A percentile compares a stretch with the other conserved stretches of the same genome.
These are phyloP conservation scores for Lipomyces yamanashiensis DNA, from an alignment of 805 yeast species.

Conservation along the genomic window DNA sequence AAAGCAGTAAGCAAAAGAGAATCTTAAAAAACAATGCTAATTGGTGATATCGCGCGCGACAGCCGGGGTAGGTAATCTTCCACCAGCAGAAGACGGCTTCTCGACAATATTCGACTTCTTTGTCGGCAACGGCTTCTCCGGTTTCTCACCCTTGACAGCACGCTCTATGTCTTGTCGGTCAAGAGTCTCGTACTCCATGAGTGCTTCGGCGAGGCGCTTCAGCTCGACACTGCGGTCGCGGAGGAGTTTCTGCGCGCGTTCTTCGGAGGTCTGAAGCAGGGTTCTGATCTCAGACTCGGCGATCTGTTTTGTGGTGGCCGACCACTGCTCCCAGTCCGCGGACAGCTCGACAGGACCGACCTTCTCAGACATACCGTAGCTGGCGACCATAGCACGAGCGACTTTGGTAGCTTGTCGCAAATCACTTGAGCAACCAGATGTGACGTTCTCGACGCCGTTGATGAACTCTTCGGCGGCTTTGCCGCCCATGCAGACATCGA, in stretches of 20 bases:
- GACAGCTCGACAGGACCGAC: slow-evolving; percentile 91
- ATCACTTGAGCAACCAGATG: slow-evolving; percentile 94
- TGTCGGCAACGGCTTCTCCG: slow-evolving; percentile 19
- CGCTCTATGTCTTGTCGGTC: slow-evolving; percentile 88
- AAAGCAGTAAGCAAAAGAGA: not conserved
- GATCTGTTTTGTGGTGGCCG: slow-evolving; percentile 79
- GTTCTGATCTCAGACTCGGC: slow-evolving; percentile 92
- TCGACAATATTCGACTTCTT: slow-evolving; percentile 4
- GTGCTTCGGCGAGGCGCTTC: slow-evolving; percentile 86
- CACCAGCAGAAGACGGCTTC: slow-evolving; percentile 14
- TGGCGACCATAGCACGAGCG: slow-evolving; percentile 96
- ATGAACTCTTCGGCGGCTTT: slow-evolving; percentile 94
- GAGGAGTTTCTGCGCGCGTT: slow-evolving; percentile 74
- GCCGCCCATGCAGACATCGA: slow-evolving; percentile 99
- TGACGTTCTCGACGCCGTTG: slow-evolving; percentile 89
- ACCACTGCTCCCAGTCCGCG: slow-evolving; percentile 95
- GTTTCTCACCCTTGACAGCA: slow-evolving; percentile 76
- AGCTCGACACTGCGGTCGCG: slow-evolving; percentile 68
- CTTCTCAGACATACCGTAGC: slow-evolving; percentile 92
- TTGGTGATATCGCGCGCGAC: slow-evolving; percentile 9
- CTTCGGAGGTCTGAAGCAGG: slow-evolving; percentile 73
- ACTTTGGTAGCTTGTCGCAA: slow-evolving; percentile 85
- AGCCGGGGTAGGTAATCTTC: slow-evolving; percentile 8
- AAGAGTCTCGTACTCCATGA: slow-evolving; percentile 92
- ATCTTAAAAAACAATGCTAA: not conserved